Evolutionary conservation across 164 flowering plant species (phyloP).

Genomic region (Sextonia rubra): DNA sequence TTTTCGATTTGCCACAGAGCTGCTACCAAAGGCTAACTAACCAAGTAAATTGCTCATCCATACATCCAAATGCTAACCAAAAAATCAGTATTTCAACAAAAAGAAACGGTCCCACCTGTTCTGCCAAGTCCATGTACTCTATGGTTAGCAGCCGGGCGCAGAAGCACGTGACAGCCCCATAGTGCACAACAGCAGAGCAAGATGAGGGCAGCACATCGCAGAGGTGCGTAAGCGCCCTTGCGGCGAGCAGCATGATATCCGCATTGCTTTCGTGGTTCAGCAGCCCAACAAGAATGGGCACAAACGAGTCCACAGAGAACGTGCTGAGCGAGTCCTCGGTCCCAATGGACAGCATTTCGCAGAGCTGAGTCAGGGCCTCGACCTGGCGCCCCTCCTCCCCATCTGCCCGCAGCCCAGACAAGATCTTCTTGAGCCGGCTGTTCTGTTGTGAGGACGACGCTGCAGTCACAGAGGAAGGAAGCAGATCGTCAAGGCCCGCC

Average conservation of each 20-base stretch:
- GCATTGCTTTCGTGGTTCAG: constrained; percentile 96
- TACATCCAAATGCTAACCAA: too few relatives aligned
- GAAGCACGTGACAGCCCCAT: constrained; percentile 86
- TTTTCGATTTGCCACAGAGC: not conserved
- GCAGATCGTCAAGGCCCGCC: constrained; percentile 88
- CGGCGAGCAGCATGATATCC: constrained; percentile 95
- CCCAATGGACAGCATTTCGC: constrained; percentile 96
- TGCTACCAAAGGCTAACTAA: not conserved
- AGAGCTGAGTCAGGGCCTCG: constrained; percentile 90
- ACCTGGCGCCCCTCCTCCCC: constrained; percentile 97
- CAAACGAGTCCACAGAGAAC: constrained; percentile 92
- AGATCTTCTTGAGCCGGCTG: constrained; percentile 85
- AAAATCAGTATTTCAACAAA: not conserved
- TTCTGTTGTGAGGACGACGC: constrained; percentile 78
- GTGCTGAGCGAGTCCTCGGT: constrained; percentile 94
- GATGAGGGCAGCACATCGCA: constrained; percentile 96
- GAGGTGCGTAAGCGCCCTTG: constrained; percentile 88
- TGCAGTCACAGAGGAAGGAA: constrained; percentile 74
- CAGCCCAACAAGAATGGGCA: constrained; percentile 91
- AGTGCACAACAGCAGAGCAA: constrained; percentile 96
- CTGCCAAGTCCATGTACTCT: constrained; percentile 99
- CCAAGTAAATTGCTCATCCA: not conserved
- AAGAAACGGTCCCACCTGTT: constrained; percentile 55
- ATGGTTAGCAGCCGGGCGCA: constrained; percentile 86
- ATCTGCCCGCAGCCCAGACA: constrained; percentile 85